A percentile compares a stretch with the other conserved stretches of the same genome.
These are phyloP conservation scores for Rutstroemia sp. DNA, from an alignment of 2,329 filamentous ascomycete species.

Conservation along the genomic window DNA sequence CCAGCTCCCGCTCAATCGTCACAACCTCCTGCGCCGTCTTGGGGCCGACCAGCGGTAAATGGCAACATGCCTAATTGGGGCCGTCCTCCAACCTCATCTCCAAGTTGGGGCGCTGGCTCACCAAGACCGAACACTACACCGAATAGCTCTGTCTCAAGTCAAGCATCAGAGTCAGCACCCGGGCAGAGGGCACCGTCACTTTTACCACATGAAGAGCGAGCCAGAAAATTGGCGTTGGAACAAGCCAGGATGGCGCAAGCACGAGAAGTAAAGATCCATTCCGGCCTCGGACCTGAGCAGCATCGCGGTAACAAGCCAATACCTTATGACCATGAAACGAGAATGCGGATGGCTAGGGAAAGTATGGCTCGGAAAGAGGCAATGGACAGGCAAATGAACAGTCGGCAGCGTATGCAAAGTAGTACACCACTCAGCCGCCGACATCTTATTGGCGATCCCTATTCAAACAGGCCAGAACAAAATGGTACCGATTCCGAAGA, in stretches of 20 bases:
- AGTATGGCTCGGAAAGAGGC: not conserved
- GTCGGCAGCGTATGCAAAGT: too few relatives aligned
- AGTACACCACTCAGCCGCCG: too few relatives aligned
- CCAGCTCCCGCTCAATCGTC: not conserved
- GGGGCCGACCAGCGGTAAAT: conserved; percentile 12
- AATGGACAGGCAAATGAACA: too few relatives aligned
- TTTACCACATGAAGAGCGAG: conserved; percentile 23
- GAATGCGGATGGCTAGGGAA: not conserved
- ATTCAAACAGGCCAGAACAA: not conserved
- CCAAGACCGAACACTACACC: not conserved
- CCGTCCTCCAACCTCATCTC: not conserved
- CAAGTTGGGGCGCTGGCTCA: too few relatives aligned
- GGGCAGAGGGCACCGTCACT: conserved; percentile 7
- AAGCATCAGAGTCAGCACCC: not conserved
- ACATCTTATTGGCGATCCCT: conserved; percentile 1
- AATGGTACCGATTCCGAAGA: not conserved
- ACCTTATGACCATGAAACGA: conserved; percentile 3
- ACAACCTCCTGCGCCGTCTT: conserved; percentile 9
- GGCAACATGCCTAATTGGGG: conserved; percentile 9
- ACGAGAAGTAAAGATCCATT: conserved; percentile 13
- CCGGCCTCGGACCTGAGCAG: conserved; percentile 21
- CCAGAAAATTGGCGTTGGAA: conserved; percentile 17
- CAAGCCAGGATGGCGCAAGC: not conserved
- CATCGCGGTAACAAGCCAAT: conserved; percentile 20
- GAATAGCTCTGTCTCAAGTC: not conserved